Evolutionary conservation across 2,329 filamentous ascomycete genomes (phyloP), one percentile per base, ranked within the genome.

Genomic region (Cordyceps sp.): DNA sequence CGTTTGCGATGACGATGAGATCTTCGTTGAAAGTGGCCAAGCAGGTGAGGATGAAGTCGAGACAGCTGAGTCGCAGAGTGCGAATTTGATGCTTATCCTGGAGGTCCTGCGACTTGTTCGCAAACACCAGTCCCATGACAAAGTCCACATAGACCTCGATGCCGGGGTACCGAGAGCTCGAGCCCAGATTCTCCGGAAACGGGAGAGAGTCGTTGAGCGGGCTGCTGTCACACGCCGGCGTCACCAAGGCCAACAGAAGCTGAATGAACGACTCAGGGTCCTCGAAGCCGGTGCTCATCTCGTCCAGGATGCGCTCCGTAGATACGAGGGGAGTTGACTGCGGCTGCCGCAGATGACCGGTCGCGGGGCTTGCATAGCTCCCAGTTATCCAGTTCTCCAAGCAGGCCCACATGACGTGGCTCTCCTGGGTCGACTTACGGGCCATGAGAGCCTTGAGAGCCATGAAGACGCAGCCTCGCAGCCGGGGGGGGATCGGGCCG

Each of bases 121-220:
- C 72, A 45, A 93, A 80, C 13, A 92, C 72, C 34, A 78, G 69
- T 13, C 83, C 84, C 39, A 96, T 58, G 15, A 85, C 76, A 49
- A 90, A 94, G 54, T 99, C 92, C 35, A 96, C 66, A 45, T 94
- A 98, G 2, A 81, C 74, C 37, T 93, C 86, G 37, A 98, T 84
- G 2, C 92, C 90, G 12, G 85, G 74, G 44, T 62, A 61, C 33
- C 90, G 75, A 44, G 78, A 80, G 10, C 73, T 68, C 13, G 75
- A 73, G 5, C 88, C 86, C 8, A 98, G 64, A 26, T 70, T 75
- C 51, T 94, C 86, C 0, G 88, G 83, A 46, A 94, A 98, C 0
- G 88, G 78, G 4, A 98, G 59, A 2, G 64, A 65, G 47, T 96
- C 80, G 39, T 78, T 77, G 8, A 86, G 59, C 1, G 68, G 64